These are phyloP conservation scores for Kluyveromyces marxianus DNA, from an alignment of 1,139 yeast species.

Conservation along the genomic window DNA sequence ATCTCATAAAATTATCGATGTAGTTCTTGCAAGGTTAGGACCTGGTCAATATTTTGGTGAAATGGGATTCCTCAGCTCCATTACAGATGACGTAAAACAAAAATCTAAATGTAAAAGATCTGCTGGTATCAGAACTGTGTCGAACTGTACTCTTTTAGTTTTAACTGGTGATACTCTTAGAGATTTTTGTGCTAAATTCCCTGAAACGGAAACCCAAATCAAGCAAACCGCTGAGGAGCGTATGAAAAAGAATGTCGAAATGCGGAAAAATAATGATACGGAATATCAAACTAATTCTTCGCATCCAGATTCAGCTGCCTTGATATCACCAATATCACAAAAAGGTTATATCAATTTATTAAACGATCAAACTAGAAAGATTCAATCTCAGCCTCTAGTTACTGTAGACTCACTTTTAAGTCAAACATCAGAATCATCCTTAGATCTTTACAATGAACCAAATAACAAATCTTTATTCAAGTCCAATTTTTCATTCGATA, in stretches of 20 bases:
- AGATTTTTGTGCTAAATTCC: constrained; percentile 48
- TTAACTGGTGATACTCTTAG: constrained; percentile 48
- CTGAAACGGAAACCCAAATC: constrained; percentile 52
- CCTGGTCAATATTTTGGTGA: constrained; percentile 70
- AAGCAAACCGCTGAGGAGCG: constrained; percentile 52
- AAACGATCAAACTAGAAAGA: neutral
- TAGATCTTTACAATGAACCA: neutral
- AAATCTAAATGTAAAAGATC: constrained; percentile 33
- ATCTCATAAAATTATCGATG: constrained; percentile 28
- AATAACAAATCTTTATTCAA: neutral
- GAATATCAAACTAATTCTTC: neutral
- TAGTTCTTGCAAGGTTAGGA: constrained; percentile 49
- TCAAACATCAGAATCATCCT: neutral
- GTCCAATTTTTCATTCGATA: neutral
- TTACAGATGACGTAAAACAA: constrained; percentile 31
- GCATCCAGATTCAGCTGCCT: neutral
- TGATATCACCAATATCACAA: constrained; percentile 1
- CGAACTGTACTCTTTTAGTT: constrained; percentile 52
- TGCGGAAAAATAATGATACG: neutral
- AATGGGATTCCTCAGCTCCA: constrained; percentile 54
- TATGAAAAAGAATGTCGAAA: constrained; percentile 23
- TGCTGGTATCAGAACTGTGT: constrained; percentile 56
- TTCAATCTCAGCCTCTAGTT: too few relatives aligned
- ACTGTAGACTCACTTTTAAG: neutral
- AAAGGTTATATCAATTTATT: constrained; percentile 1